phyloP scores from a whole-genome alignment of 176 grass and related monocot species.

The Raddia guianensis region DNA sequence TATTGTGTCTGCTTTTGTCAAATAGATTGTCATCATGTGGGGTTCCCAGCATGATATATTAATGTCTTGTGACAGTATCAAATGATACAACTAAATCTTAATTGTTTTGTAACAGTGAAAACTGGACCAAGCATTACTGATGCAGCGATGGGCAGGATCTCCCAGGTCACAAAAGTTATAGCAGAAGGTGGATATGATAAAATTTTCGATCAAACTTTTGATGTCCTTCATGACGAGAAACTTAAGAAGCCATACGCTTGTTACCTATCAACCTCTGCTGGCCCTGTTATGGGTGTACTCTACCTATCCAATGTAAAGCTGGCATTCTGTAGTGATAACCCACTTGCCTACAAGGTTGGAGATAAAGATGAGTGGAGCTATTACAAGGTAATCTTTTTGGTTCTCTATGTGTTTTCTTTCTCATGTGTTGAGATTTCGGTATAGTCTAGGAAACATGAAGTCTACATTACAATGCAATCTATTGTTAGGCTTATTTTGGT shows the following conservation, averaged over 20 bases:
- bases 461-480: background rate
- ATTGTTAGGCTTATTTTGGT: conserved; percentile 3
- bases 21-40: background rate
- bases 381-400: conserved; percentile 78
- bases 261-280: conserved; percentile 92
- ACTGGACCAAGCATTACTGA: conserved; percentile 95
- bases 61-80: conserved; percentile 42
- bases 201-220: conserved; percentile 93
- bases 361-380: conserved; percentile 94
- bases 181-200: conserved; percentile 98
- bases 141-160: conserved; percentile 91
- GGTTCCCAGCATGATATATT: background rate
- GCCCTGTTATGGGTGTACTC: conserved; percentile 95
- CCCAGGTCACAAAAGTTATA: conserved; percentile 93
- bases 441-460: background rate
- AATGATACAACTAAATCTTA: background rate
- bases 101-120: conserved; percentile 74
- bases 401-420: conserved; percentile 16
- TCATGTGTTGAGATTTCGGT: background rate
- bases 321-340: conserved; percentile 94
- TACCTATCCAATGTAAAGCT: conserved; percentile 87
- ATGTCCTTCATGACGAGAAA: conserved; percentile 73
- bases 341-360: conserved; percentile 83
- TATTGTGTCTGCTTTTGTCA: background rate
- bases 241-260: conserved; percentile 84